phyloP scores from a whole-genome alignment of 306 rosid genomes.

The Myrica gale region DNA sequence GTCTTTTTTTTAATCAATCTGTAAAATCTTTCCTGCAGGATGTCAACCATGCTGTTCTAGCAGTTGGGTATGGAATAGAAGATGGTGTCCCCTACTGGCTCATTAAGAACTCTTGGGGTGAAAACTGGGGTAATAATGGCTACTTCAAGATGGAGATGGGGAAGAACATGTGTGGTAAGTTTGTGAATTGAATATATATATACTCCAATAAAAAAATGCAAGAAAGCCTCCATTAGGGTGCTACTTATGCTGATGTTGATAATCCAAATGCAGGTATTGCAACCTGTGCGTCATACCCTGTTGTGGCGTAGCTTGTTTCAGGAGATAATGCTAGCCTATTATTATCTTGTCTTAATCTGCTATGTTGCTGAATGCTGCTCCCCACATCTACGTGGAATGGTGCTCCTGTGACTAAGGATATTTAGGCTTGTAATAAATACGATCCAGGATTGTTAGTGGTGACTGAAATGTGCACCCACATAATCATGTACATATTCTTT shows the following conservation, averaged over 20 bases:
- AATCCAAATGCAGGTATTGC: slow-evolving; percentile 62
- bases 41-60: slow-evolving; percentile 97
- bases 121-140: slow-evolving; percentile 79
- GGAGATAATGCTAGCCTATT: slow-evolving; percentile 19
- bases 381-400: slow-evolving; percentile 24
- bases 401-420: slow-evolving; percentile 8
- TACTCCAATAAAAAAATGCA: background rate
- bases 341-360: slow-evolving; percentile 10
- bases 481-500: background rate
- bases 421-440: slow-evolving; percentile 33
- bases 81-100: slow-evolving; percentile 77
- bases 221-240: slow-evolving; percentile 11
- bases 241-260: slow-evolving; percentile 19
- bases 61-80: slow-evolving; percentile 91
- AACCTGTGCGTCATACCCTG: slow-evolving; percentile 92
- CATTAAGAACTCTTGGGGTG: slow-evolving; percentile 91
- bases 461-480: background rate
- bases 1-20: slow-evolving; percentile 11
- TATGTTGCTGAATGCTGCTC: background rate
- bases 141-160: slow-evolving; percentile 96
- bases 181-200: background rate
- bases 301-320: slow-evolving; percentile 46
- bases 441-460: background rate
- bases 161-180: slow-evolving; percentile 96
- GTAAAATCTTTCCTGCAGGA: slow-evolving; percentile 57